Evolutionary conservation across 169 alveolate species (phyloP).

Genomic region (Babesia sp.): DNA sequence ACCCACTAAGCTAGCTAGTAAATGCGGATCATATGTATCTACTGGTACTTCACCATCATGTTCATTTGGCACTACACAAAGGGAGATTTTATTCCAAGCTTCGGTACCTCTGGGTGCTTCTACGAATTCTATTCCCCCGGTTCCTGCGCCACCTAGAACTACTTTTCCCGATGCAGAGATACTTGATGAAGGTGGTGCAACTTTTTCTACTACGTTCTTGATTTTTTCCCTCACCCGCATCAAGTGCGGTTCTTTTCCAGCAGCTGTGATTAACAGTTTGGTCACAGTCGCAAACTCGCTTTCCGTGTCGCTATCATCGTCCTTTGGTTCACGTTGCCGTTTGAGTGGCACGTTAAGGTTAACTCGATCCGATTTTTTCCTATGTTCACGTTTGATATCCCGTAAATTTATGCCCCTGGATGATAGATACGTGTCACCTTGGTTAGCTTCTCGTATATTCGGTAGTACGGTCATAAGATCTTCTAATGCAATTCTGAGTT

Average conservation of each 20-base stretch:
- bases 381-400: slow-evolving; percentile 1
- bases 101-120: slow-evolving; percentile 73
- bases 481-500: slow-evolving; percentile 7
- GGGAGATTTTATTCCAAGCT: slow-evolving; percentile 75
- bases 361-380: background rate
- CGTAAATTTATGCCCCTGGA: slow-evolving; percentile 26
- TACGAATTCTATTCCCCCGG: slow-evolving; percentile 78
- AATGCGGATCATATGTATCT: slow-evolving; percentile 53
- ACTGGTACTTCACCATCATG: slow-evolving; percentile 64
- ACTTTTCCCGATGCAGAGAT: slow-evolving; percentile 73
- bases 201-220: slow-evolving; percentile 29
- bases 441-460: slow-evolving; percentile 22
- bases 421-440: slow-evolving; percentile 26
- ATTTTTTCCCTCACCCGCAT: slow-evolving; percentile 46
- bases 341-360: background rate
- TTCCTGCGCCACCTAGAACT: slow-evolving; percentile 77
- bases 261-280: slow-evolving; percentile 51
- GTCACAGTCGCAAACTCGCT: slow-evolving; percentile 27
- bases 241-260: slow-evolving; percentile 51
- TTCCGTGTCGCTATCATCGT: slow-evolving; percentile 17
- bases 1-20: slow-evolving; percentile 72
- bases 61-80: slow-evolving; percentile 76
- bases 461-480: slow-evolving; percentile 57
- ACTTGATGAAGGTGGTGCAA: slow-evolving; percentile 73
- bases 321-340: slow-evolving; percentile 3